Percentiles rank a stretch among this genome's conserved stretches.
Conservation (phyloP, 1,284 basidiomycete species). For the Rhizopogon hawkerae region DNA sequence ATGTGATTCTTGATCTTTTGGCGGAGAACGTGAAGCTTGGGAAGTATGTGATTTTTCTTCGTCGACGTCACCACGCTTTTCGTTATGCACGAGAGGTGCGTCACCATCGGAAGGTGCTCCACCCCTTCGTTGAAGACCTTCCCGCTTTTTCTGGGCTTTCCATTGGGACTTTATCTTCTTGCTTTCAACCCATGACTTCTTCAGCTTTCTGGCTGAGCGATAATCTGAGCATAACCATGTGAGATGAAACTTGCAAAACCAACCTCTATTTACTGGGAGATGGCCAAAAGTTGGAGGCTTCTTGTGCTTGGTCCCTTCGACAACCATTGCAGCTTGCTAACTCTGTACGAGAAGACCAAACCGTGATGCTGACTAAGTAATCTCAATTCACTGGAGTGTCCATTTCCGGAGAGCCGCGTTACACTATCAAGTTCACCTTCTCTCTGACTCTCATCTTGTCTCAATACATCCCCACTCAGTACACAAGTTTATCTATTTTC, state of each 20-base stretch:
- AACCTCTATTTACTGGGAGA: conserved; percentile 56
- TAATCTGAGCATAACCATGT: background rate
- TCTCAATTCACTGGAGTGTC: conserved; percentile 2
- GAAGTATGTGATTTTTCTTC: background rate
- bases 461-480: conserved; percentile 36
- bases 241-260: conserved; percentile 9
- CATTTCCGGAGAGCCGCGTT: conserved; percentile 16
- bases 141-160: conserved; percentile 64
- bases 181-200: conserved; percentile 64
- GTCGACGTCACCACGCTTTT: background rate
- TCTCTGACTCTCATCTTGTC: conserved; percentile 22
- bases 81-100: background rate
- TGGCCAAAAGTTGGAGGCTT: conserved; percentile 65
- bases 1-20: background rate
- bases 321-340: conserved; percentile 12
- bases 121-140: conserved; percentile 28
- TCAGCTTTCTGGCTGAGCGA: conserved; percentile 51
- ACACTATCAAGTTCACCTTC: conserved; percentile 8
- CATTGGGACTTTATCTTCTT: conserved; percentile 71
- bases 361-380: background rate
- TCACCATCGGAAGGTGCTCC: conserved; percentile 1
- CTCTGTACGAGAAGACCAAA: too few species aligned
- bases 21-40: too few species aligned
- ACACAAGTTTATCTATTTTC: conserved; percentile 30
- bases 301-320: conserved; percentile 29